These are phyloP conservation scores for Populus hybrid DNA, from an alignment of 441 rosid genomes.

Conservation along the genomic window DNA sequence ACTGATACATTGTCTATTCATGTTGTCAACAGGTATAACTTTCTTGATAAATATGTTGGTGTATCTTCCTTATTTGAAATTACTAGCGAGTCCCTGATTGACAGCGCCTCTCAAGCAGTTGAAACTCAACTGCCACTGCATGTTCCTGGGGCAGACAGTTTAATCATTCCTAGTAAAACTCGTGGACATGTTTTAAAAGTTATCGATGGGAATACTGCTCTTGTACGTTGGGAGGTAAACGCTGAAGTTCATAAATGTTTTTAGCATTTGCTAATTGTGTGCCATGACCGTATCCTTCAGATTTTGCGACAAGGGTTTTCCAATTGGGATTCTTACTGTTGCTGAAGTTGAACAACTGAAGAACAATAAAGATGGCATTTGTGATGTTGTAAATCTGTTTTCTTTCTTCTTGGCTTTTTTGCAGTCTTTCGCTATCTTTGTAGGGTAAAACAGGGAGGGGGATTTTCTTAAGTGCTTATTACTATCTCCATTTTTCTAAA, in stretches of 20 bases:
- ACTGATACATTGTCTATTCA: constrained; percentile 10
- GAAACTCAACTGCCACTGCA: constrained; percentile 57
- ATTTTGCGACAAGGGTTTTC: not conserved
- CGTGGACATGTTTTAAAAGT: constrained; percentile 73
- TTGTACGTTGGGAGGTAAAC: constrained; percentile 98
- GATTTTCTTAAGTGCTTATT: too few relatives aligned
- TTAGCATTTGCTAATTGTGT: constrained; percentile 17
- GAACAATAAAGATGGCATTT: not conserved
- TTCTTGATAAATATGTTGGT: constrained; percentile 87
- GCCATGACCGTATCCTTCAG: not conserved
- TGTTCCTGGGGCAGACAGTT: constrained; percentile 81
- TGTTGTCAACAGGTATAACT: constrained; percentile 68
- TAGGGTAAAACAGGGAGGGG: not conserved
- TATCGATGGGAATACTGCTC: constrained; percentile 58
- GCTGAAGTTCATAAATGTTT: constrained; percentile 20
- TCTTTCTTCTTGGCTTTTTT: not conserved
- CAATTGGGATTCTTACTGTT: not conserved
- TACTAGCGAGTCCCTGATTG: constrained; percentile 54
- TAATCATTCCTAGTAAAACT: constrained; percentile 71
- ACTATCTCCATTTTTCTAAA: too few relatives aligned
- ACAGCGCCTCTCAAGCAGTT: constrained; percentile 58
- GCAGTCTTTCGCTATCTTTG: not conserved
- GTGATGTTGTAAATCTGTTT: not conserved
- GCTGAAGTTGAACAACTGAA: not conserved
- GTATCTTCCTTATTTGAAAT: constrained; percentile 75